phyloP scores from a whole-genome alignment of 768 basidiomycete genomes.

The Rhodotorula paludigena region DNA sequence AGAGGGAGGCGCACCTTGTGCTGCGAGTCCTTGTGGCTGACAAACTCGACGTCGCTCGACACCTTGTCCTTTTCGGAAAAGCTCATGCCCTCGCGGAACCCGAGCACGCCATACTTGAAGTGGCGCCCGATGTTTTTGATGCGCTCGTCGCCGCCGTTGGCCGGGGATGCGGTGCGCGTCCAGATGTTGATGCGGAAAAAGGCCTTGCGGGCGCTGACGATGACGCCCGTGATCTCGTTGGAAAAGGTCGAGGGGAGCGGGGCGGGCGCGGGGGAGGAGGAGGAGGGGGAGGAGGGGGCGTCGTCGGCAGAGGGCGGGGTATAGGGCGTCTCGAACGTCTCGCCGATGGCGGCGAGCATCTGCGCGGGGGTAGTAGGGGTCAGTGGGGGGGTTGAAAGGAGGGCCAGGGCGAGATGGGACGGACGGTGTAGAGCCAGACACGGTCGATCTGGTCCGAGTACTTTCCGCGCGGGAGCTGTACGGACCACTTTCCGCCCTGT shows the following conservation, averaged over 20 bases:
- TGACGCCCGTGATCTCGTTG: slow-evolving; percentile 70
- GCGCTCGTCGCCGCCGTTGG: slow-evolving; percentile 40
- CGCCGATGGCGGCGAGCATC: slow-evolving; percentile 99
- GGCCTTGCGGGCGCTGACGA: slow-evolving; percentile 85
- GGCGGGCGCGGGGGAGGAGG: slow-evolving; percentile 48
- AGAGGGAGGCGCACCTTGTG: slow-evolving; percentile 13
- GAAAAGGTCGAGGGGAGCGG: slow-evolving; percentile 55
- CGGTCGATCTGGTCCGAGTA: slow-evolving; percentile 75
- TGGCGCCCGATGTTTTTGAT: slow-evolving; percentile 49
- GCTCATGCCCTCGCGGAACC: slow-evolving; percentile 49
- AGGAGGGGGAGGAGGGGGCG: slow-evolving; percentile 47
- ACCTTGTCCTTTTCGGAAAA: slow-evolving; percentile 39
- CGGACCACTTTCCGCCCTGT: slow-evolving; percentile 96
- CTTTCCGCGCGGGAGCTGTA: slow-evolving; percentile 94
- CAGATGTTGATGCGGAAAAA: slow-evolving; percentile 97
- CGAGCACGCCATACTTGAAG: slow-evolving; percentile 87
- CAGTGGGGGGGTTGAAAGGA: background rate
- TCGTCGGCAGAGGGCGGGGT: slow-evolving; percentile 45
- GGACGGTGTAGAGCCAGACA: slow-evolving; percentile 97
- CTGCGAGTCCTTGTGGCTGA: slow-evolving; percentile 41
- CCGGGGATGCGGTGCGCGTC: slow-evolving; percentile 74
- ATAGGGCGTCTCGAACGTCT: slow-evolving; percentile 89
- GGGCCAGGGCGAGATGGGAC: slow-evolving; percentile 41
- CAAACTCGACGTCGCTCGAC: slow-evolving; percentile 43
- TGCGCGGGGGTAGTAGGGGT: slow-evolving; percentile 46